Evolutionary conservation across 2,329 filamentous ascomycete genomes (phyloP), one percentile per base, ranked within the genome.

Genomic region (Metarhizium guizhouense): DNA sequence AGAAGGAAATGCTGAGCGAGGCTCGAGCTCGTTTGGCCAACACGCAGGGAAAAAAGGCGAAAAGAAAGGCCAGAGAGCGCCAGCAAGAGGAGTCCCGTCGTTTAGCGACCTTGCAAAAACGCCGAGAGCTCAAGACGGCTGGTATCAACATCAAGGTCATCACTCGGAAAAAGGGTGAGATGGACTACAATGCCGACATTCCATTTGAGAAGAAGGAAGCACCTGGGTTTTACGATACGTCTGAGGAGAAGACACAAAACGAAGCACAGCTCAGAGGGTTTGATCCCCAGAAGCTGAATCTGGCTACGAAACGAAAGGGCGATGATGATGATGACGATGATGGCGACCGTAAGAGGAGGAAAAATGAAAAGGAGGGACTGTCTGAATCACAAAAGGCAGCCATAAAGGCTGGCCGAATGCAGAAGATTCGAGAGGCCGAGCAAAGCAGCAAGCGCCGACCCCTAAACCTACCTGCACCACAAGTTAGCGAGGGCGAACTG

Each of bases 121-220:
- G 94, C 43, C 84, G 94, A 63, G 94, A 99, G 74, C 83, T 99
- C 61, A 99, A 99, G 76, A 95, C 92, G 68, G 91, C 94, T 2
- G 94, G 94, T 51, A 97, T 99, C 74, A 99, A 99, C 70, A 91
- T 97, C 76, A 99, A 97, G 73, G 86, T 97, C 56, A 85, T 85
- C 3, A 94, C 88, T 14, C 84, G 88, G 58, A 97, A 97, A 76
- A 86, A 90, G 76, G 94, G 94, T 0, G 87, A 97, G 75, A 99
- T 99, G 90, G 94, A 99, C 72, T 99, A 99, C 77, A 99, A 99
- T 72, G 94, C 94, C 64, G 94, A 99, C 64, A 95, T 99, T 61
- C 94, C 94, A 0, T 97, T 99, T 62, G 94, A 99, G 71, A 96
- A 94, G 72, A 88, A 89, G 60, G 86, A 94, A 0, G 87, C 88